A percentile compares a stretch with the other conserved stretches of the same genome.
Conservation (phyloP, 164 flowering plant genomes). For the Stephania cephalantha region DNA sequence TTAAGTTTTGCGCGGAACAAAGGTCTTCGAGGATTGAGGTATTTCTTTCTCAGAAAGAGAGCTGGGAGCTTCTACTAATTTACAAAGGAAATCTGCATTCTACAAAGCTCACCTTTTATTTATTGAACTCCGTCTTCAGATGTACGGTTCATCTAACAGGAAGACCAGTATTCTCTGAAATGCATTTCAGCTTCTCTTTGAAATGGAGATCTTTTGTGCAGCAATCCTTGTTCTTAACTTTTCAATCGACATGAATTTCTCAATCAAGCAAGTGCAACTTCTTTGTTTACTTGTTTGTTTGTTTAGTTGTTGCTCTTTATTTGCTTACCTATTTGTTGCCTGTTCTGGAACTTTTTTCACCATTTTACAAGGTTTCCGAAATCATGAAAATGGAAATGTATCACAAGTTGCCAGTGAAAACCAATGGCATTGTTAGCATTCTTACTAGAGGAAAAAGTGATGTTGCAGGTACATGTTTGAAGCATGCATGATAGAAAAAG, state of each 20-base stretch:
- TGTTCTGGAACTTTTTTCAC: background rate
- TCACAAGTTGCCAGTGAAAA: background rate
- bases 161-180: background rate
- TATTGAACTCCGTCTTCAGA: background rate
- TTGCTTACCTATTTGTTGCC: background rate
- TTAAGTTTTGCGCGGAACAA: slow-evolving; percentile 6
- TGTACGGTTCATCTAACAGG: slow-evolving; percentile 10
- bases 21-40: background rate
- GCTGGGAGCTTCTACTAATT: background rate
- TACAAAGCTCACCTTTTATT: background rate
- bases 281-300: background rate
- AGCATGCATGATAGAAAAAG: background rate
- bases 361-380: no score
- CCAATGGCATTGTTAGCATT: background rate
- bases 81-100: slow-evolving; percentile 8
- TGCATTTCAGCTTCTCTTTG: background rate
- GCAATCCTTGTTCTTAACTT: background rate
- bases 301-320: background rate
- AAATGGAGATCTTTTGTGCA: slow-evolving; percentile 5
- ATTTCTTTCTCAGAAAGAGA: background rate
- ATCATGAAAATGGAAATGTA: background rate
- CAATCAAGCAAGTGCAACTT: background rate
- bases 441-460: background rate
- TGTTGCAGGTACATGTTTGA: background rate
- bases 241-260: background rate